phyloP scores from a whole-genome alignment of 805 yeast species.

The Wickerhamiella siamensis region DNA sequence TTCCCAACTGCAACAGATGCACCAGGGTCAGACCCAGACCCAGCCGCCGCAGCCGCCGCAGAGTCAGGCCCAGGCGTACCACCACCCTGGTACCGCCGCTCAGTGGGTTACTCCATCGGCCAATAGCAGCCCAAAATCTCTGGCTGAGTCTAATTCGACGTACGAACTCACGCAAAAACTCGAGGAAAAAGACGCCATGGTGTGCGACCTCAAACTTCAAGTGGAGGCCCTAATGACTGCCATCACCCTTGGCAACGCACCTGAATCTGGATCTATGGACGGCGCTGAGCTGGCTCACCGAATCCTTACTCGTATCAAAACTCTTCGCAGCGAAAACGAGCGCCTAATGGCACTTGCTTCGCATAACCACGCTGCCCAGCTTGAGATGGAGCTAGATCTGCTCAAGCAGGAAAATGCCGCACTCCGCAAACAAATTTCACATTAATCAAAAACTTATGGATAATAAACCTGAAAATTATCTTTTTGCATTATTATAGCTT shows the following conservation, averaged over 20 bases:
- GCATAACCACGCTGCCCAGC: conserved; percentile 9
- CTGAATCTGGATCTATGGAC: conserved; percentile 5
- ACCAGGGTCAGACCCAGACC: not conserved
- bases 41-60: not conserved
- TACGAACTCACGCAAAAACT: not conserved
- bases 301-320: conserved; percentile 13
- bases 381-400: conserved; percentile 11
- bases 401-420: conserved; percentile 11
- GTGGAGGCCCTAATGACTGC: conserved; percentile 17
- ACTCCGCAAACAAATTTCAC: conserved; percentile 6
- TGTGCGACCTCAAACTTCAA: conserved; percentile 14
- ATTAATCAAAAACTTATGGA: no score
- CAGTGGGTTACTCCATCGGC: not conserved
- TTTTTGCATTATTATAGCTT: not conserved
- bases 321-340: conserved; percentile 16
- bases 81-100: not conserved
- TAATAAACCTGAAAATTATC: no score
- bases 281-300: conserved; percentile 18
- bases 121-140: not conserved
- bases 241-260: conserved; percentile 8
- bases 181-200: conserved; percentile 2
- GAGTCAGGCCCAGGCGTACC: not conserved
- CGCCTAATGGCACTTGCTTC: conserved; percentile 9
- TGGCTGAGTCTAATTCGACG: not conserved
- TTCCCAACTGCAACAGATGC: not conserved